Percentiles rank a stretch among this genome's conserved stretches.
phyloP scores from a whole-genome alignment of 2,329 filamentous ascomycete genomes.

The Clarireedia homoeocarpa region DNA sequence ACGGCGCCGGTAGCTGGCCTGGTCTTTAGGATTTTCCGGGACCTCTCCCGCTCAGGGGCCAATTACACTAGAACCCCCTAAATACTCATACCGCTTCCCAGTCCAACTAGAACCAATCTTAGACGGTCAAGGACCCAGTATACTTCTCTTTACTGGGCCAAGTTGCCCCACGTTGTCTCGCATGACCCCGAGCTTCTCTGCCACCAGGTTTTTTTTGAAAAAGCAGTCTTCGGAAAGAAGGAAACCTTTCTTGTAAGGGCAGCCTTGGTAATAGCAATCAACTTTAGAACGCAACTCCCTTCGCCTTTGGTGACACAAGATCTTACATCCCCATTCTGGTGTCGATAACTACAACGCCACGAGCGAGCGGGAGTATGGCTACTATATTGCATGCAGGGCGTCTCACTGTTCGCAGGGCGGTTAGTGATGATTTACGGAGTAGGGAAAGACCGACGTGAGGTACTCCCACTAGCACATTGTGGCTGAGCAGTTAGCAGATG shows the following conservation, averaged over 20 bases:
- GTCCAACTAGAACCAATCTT: neutral
- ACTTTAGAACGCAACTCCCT: too few relatives aligned
- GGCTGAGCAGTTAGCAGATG: slow-evolving; percentile 4
- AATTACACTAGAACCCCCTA: neutral
- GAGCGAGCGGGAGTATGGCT: neutral
- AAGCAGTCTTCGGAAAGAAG: neutral
- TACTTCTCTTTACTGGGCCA: neutral
- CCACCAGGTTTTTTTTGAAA: neutral
- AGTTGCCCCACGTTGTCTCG: slow-evolving; percentile 5
- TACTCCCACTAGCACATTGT: neutral
- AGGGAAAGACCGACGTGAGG: neutral
- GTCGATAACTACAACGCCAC: neutral
- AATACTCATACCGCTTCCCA: neutral
- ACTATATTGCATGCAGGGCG: neutral
- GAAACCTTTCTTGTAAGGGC: neutral
- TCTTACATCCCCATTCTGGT: neutral
- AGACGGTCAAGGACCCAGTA: neutral
- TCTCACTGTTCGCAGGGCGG: slow-evolving; percentile 4
- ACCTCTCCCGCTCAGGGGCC: slow-evolving; percentile 11
- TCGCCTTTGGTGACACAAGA: neutral
- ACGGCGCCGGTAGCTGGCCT: neutral
- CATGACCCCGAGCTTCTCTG: neutral
- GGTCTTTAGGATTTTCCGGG: slow-evolving; percentile 7
- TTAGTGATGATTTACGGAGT: neutral
- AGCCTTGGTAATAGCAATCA: neutral